These are phyloP conservation scores for Microbotryum silenes-acaulis DNA, from an alignment of 1,284 basidiomycete genomes.

Conservation along the genomic window DNA sequence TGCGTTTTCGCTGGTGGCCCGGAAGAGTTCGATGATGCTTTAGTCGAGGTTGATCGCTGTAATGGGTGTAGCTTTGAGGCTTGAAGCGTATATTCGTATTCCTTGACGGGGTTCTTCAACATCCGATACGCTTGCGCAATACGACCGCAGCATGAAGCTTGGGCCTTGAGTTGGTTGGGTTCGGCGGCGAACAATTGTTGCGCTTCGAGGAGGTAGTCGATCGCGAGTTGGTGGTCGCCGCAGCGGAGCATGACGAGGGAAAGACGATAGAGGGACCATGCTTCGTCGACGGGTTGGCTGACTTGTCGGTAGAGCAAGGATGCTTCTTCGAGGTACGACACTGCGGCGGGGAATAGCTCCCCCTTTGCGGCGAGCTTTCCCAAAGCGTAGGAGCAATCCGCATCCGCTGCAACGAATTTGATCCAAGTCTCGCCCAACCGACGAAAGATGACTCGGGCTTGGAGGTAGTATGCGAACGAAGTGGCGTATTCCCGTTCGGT, in stretches of 20 bases:
- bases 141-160: no score
- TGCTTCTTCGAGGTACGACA: slow-evolving; percentile 14
- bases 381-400: slow-evolving; percentile 10
- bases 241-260: slow-evolving; percentile 22
- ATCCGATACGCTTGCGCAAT: no score
- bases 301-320: slow-evolving; percentile 3
- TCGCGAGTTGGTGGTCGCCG: slow-evolving; percentile 2
- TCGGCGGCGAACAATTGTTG: no score
- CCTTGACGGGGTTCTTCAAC: no score
- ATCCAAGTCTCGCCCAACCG: not conserved
- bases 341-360: slow-evolving; percentile 7
- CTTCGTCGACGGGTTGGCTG: slow-evolving; percentile 5
- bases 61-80: no score
- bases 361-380: slow-evolving; percentile 10
- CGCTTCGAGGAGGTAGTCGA: not conserved
- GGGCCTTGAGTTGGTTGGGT: no score
- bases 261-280: slow-evolving; percentile 17
- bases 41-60: no score
- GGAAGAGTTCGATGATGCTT: no score
- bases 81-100: no score
- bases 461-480: no score
- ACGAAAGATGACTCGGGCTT: slow-evolving; percentile 13
- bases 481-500: no score
- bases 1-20: no score
- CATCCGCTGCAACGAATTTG: not conserved